Percentiles rank a stretch among this genome's conserved stretches.
phyloP scores from a whole-genome alignment of 768 basidiomycete genomes.

The Mycena leptocephala region DNA sequence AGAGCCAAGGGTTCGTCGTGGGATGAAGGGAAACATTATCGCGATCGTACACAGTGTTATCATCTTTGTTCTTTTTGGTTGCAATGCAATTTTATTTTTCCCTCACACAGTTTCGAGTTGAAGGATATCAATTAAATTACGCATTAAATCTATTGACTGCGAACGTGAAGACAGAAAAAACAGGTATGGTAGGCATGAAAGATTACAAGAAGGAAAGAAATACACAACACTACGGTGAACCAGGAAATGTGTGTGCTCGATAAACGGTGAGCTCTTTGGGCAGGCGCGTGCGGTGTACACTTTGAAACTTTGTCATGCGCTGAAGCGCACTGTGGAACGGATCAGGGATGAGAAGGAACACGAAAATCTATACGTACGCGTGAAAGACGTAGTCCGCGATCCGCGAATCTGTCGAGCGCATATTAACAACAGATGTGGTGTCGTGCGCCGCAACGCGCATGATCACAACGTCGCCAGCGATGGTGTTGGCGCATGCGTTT shows the following conservation, averaged over 20 bases:
- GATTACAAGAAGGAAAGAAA: background rate
- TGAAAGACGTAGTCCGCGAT: conserved; percentile 1
- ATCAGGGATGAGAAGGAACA: background rate
- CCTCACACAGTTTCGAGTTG: background rate
- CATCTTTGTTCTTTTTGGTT: background rate
- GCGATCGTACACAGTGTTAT: background rate
- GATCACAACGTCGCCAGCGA: conserved; percentile 3
- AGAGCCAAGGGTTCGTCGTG: background rate
- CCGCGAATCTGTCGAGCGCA: background rate
- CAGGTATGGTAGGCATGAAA: too few species aligned
- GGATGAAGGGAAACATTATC: background rate
- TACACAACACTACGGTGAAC: background rate
- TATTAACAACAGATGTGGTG: background rate
- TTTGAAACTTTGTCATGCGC: background rate
- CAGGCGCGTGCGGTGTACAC: background rate
- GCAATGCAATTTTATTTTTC: background rate
- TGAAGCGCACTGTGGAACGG: background rate
- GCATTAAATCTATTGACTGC: background rate
- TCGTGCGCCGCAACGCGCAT: too few species aligned
- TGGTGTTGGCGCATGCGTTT: conserved; percentile 5
- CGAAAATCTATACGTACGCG: background rate
- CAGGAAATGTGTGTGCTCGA: background rate
- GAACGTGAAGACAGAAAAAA: background rate
- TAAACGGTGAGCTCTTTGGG: background rate
- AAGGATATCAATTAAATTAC: background rate